These are phyloP conservation scores for Eleusine indica DNA, from an alignment of 176 grass and related monocot species.

Conservation along the genomic window DNA sequence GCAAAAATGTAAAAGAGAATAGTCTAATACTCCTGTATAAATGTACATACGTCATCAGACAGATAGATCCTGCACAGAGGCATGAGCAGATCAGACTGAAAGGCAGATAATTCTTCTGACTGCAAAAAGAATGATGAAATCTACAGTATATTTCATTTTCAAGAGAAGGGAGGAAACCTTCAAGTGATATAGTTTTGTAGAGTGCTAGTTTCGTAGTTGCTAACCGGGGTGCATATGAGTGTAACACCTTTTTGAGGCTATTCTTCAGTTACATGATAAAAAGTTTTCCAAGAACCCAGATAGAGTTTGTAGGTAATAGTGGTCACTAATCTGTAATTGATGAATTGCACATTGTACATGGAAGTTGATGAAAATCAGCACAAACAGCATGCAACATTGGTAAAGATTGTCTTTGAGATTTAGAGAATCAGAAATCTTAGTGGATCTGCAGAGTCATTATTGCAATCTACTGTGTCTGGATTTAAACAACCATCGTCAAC, in stretches of 20 bases:
- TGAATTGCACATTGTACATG: constrained; percentile 34
- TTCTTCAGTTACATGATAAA: constrained; percentile 32
- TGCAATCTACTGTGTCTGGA: background rate
- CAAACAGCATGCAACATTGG: background rate
- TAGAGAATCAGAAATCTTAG: background rate
- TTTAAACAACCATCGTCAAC: background rate
- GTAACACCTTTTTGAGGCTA: constrained; percentile 30
- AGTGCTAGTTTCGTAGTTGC: constrained; percentile 20
- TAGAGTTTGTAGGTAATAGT: constrained; percentile 44
- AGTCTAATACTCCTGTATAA: constrained; percentile 35
- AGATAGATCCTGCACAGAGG: constrained; percentile 29
- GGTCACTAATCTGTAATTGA: constrained; percentile 34
- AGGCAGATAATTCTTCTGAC: constrained; percentile 36
- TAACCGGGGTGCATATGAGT: constrained; percentile 25
- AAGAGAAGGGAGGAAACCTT: constrained; percentile 10
- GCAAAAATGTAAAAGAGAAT: constrained; percentile 34
- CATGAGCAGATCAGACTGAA: constrained; percentile 4
- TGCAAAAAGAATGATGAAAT: constrained; percentile 4
- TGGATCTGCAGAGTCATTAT: background rate
- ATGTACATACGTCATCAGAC: constrained; percentile 49
- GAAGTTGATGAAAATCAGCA: constrained; percentile 24
- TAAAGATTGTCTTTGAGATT: background rate
- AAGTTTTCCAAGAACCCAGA: background rate
- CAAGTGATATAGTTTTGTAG: constrained; percentile 23
- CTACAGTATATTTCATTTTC: constrained; percentile 23